Percentiles rank a stretch among this genome's conserved stretches.
These are phyloP conservation scores for Iberis amara DNA, from an alignment of 441 rosid genomes.

Conservation along the genomic window DNA sequence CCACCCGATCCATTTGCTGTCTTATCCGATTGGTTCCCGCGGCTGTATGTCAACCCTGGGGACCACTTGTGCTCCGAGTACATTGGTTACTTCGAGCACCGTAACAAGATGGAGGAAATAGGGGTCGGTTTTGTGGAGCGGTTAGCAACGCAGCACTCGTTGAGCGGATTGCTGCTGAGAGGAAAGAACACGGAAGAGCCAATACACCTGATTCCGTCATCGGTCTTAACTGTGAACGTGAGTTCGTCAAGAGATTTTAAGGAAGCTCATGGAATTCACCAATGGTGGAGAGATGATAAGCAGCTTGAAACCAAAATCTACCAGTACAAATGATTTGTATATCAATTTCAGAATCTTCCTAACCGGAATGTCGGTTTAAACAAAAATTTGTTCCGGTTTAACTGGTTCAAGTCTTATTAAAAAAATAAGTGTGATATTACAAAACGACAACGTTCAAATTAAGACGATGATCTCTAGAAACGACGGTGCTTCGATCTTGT, in stretches of 20 bases:
- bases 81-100: constrained; percentile 79
- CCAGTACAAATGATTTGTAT: constrained; percentile 39
- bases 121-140: constrained; percentile 72
- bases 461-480: too few relatives aligned
- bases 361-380: background rate
- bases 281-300: constrained; percentile 84
- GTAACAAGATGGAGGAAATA: constrained; percentile 79
- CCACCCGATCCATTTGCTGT: constrained; percentile 47
- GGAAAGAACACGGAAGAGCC: constrained; percentile 64
- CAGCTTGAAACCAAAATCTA: constrained; percentile 48
- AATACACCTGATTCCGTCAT: constrained; percentile 66
- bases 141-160: constrained; percentile 65
- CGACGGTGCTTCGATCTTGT: background rate
- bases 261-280: constrained; percentile 89
- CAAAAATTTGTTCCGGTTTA: background rate
- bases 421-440: background rate
- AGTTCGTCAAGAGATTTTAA: constrained; percentile 44
- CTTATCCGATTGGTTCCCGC: constrained; percentile 65
- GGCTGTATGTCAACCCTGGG: constrained; percentile 50
- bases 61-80: constrained; percentile 81
- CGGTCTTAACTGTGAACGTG: constrained; percentile 49
- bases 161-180: constrained; percentile 58
- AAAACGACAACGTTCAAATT: too few relatives aligned
- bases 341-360: background rate
- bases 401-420: background rate